These are phyloP conservation scores for Acer yangbiense DNA, from an alignment of 345 rosid genomes.

Conservation along the genomic window DNA sequence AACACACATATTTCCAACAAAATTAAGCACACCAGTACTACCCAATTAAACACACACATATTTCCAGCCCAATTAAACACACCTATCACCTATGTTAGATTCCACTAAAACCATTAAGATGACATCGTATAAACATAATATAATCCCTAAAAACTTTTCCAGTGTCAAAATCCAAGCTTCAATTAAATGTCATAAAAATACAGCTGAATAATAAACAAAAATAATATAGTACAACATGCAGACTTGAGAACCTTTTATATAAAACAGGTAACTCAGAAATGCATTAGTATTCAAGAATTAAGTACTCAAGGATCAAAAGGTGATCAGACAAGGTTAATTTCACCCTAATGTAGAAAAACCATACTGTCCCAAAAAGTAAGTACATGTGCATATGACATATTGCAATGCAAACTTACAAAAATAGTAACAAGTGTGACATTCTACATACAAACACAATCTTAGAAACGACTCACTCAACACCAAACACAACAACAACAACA, in stretches of 20 bases:
- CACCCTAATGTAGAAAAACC: not conserved
- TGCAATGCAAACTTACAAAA: conserved; percentile 36
- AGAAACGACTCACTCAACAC: too few species aligned
- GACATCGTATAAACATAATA: not conserved
- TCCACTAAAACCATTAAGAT: not conserved
- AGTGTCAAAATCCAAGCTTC: not conserved
- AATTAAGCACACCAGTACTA: too few species aligned
- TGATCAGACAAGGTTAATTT: too few species aligned
- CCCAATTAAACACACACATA: too few species aligned
- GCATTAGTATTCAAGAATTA: not conserved
- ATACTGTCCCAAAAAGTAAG: not conserved
- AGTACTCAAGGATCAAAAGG: not conserved
- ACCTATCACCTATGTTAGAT: too few species aligned
- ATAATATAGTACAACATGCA: not conserved
- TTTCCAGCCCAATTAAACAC: too few species aligned
- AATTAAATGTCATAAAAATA: not conserved
- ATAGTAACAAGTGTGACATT: conserved; percentile 10
- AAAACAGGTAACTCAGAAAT: not conserved
- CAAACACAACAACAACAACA: too few species aligned
- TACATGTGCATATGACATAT: conserved; percentile 11
- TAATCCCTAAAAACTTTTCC: not conserved
- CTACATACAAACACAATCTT: conserved; percentile 9
- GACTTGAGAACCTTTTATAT: not conserved
- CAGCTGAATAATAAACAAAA: not conserved
- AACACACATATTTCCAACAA: too few species aligned